Percentiles rank a stretch among this genome's conserved stretches.
phyloP scores from a whole-genome alignment of 1,139 yeast species.

The Magnusiomyces fungicola region DNA sequence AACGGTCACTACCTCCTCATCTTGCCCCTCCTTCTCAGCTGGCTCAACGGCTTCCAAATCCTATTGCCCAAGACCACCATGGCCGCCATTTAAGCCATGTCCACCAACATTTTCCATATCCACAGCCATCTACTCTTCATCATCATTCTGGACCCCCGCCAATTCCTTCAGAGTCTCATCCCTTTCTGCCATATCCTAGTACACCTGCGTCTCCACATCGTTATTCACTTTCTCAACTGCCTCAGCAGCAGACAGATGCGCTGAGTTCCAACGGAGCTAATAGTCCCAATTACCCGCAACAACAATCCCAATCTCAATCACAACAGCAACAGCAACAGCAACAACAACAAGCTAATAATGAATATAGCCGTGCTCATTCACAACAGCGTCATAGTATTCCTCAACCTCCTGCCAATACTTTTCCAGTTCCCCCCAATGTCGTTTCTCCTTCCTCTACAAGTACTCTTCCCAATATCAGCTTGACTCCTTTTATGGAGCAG shows the following conservation, averaged over 20 bases:
- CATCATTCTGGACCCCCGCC: background rate
- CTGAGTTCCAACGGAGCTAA: no score
- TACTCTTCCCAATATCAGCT: no score
- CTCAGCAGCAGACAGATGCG: no score
- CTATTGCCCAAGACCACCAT: no score
- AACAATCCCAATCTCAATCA: background rate
- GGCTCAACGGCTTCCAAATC: background rate
- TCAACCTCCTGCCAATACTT: no score
- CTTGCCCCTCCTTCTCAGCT: background rate
- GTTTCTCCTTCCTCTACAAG: no score
- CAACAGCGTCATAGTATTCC: no score
- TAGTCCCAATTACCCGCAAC: background rate
- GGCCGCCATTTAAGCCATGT: no score
- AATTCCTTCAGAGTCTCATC: background rate
- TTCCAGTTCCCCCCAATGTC: background rate
- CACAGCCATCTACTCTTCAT: background rate
- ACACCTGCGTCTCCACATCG: background rate
- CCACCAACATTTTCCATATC: background rate
- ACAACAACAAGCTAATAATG: no score
- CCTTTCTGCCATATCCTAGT: background rate
- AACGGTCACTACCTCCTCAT: background rate
- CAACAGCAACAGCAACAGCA: conserved; percentile 1
- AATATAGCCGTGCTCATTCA: no score
- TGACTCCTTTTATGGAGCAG: no score
- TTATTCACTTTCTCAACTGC: background rate